Evolutionary conservation across 129 eudicot genomes (phyloP).

Genomic region (Flaveria bidentis): DNA sequence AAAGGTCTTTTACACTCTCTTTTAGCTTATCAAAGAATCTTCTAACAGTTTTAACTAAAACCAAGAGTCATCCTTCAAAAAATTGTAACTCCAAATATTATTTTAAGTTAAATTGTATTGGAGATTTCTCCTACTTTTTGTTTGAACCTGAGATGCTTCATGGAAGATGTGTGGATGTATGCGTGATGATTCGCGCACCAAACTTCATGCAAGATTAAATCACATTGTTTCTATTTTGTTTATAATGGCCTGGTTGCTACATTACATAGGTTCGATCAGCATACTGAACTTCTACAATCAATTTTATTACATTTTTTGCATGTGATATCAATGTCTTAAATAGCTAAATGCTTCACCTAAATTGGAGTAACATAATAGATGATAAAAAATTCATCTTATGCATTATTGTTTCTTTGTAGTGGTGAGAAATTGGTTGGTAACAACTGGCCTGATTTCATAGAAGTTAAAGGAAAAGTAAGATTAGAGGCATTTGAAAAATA

Average conservation of each 20-base stretch:
- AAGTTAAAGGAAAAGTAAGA: conserved; percentile 81
- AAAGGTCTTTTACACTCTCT: conserved; percentile 51
- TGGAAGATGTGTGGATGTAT: not conserved
- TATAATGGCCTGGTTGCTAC: conserved; percentile 10
- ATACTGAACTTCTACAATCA: conserved; percentile 5
- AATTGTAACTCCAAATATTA: not conserved
- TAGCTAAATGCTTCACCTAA: conserved; percentile 8
- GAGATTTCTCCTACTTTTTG: conserved; percentile 16
- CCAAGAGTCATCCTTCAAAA: conserved; percentile 22
- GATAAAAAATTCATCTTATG: conserved; percentile 30
- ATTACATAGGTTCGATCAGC: conserved; percentile 5
- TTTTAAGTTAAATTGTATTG: not conserved
- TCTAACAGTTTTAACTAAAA: conserved; percentile 15
- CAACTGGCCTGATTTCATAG: conserved; percentile 65
- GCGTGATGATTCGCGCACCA: not conserved
- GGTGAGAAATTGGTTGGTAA: conserved; percentile 70
- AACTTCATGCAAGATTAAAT: conserved; percentile 7
- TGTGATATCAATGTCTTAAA: conserved; percentile 20
- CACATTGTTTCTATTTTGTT: conserved; percentile 3
- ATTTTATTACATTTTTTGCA: conserved; percentile 13
- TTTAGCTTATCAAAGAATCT: conserved; percentile 25
- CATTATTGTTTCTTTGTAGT: conserved; percentile 53
- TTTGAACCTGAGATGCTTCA: not conserved
- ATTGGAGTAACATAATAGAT: conserved; percentile 12
- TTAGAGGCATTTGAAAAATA: conserved; percentile 78